Percentiles rank a stretch among this genome's conserved stretches.
These are phyloP conservation scores for Hirsutella minnesotensis DNA, from an alignment of 2,329 filamentous ascomycete species.

Conservation along the genomic window DNA sequence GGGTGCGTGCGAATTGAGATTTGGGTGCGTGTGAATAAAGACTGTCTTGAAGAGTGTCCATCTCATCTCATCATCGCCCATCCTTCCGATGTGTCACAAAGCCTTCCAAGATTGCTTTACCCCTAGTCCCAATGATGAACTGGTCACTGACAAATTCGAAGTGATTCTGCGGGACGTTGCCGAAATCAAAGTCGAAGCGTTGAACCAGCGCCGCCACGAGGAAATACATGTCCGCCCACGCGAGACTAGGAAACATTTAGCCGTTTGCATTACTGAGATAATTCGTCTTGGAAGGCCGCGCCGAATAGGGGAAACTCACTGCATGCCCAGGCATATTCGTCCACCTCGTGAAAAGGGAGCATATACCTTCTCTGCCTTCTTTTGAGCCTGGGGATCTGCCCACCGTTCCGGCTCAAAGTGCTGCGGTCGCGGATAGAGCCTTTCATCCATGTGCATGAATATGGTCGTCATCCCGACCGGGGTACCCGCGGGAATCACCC, in stretches of 20 bases:
- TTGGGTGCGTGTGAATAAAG: no score
- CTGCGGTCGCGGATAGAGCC: conserved; percentile 10
- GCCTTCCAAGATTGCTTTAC: no score
- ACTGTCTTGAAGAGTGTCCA: no score
- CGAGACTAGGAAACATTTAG: not conserved
- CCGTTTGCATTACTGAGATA: no score
- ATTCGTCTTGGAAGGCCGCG: not conserved
- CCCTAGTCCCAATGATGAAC: not conserved
- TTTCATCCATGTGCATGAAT: conserved; percentile 12
- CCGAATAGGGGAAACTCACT: not conserved
- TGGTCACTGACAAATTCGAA: not conserved
- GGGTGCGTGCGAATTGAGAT: no score
- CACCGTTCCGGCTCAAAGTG: conserved; percentile 16
- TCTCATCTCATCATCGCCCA: no score
- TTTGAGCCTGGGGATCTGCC: conserved; percentile 2
- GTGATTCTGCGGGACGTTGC: not conserved
- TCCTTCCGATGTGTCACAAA: no score
- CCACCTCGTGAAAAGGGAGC: not conserved
- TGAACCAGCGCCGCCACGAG: not conserved
- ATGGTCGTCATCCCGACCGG: conserved; percentile 25
- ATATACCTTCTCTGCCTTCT: not conserved
- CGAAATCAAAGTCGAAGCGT: not conserved
- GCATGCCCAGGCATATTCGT: not conserved
- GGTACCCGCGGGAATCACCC: conserved; percentile 15
- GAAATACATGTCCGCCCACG: not conserved